These are phyloP conservation scores for Arachis hypogaea DNA, from an alignment of 306 rosid genomes.

Conservation along the genomic window DNA sequence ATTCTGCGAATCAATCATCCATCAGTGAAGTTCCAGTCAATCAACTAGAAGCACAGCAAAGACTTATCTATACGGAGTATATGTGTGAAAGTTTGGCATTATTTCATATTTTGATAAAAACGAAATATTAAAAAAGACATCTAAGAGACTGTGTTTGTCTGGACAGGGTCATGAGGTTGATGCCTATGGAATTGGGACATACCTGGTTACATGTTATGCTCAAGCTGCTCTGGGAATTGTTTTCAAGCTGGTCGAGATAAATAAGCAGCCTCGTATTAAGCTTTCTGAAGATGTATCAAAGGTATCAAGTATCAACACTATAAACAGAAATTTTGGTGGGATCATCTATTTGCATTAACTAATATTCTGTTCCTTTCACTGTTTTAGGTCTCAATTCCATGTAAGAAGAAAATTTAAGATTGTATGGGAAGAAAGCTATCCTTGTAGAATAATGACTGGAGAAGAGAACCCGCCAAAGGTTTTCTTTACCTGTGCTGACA, in stretches of 20 bases:
- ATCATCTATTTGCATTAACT: constrained; percentile 11
- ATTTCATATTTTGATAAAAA: background rate
- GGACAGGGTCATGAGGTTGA: constrained; percentile 83
- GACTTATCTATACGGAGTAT: background rate
- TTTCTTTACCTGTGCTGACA: constrained; percentile 25
- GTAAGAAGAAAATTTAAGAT: constrained; percentile 73
- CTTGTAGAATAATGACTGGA: constrained; percentile 73
- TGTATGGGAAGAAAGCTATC: constrained; percentile 83
- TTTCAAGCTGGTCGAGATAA: constrained; percentile 90
- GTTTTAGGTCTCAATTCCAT: constrained; percentile 79
- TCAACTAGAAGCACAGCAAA: background rate
- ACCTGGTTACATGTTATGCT: constrained; percentile 84
- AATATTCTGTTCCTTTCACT: constrained; percentile 19
- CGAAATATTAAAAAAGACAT: background rate
- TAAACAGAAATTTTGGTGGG: constrained; percentile 1
- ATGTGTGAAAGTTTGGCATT: background rate
- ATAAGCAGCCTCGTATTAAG: constrained; percentile 79
- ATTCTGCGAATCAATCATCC: background rate
- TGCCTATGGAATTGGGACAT: constrained; percentile 86
- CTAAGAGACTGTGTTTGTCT: constrained; percentile 9
- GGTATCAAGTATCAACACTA: constrained; percentile 60
- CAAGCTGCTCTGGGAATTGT: constrained; percentile 92
- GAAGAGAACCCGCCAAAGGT: constrained; percentile 83
- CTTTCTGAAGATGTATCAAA: constrained; percentile 86
- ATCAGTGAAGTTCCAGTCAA: background rate